Evolutionary conservation across 345 rosid genomes (phyloP).

Genomic region (Crucihimalaya himalaica): DNA sequence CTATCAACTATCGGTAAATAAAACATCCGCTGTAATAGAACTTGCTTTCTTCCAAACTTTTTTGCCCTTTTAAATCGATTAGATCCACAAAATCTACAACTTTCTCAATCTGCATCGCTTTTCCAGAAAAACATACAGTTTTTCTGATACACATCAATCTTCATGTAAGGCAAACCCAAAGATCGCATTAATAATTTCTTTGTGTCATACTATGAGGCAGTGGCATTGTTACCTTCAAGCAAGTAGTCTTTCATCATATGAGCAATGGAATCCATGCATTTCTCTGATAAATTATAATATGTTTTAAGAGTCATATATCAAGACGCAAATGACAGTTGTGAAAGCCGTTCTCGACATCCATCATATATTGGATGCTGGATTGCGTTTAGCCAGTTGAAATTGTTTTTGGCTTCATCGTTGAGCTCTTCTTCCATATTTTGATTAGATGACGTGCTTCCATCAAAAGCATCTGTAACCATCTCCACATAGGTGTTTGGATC

Average conservation of each 20-base stretch:
- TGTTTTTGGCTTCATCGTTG: not conserved
- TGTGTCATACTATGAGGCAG: not conserved
- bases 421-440: not conserved
- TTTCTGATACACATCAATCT: not conserved
- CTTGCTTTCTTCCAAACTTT: not conserved
- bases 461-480: not conserved
- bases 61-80: not conserved
- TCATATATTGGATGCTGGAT: not conserved
- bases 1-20: not conserved
- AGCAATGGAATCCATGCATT: not conserved
- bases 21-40: not conserved
- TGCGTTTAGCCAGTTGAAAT: not conserved
- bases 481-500: not conserved
- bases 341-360: not conserved
- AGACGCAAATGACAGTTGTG: not conserved
- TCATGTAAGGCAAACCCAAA: not conserved
- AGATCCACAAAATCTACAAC: not conserved
- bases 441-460: not conserved
- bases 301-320: not conserved
- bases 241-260: not conserved
- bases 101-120: not conserved
- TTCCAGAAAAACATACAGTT: not conserved
- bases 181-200: not conserved
- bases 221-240: no score
- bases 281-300: not conserved